Conservation (phyloP, 495 filamentous ascomycete species). For the Hyaloscypha bicolor region DNA sequence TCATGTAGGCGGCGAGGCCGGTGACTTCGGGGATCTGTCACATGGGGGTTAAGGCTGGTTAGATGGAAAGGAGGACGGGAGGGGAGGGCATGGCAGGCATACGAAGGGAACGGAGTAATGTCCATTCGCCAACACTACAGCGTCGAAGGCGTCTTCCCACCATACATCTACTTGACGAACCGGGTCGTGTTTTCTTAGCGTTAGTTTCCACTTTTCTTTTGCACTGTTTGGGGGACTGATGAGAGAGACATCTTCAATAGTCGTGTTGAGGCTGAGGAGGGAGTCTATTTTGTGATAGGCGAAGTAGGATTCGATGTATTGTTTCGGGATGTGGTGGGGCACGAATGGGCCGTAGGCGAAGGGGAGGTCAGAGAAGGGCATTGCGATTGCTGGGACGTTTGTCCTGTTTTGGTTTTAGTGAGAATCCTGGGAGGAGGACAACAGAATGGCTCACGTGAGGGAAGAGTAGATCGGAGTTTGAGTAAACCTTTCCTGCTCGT, state of each 20-base stretch:
- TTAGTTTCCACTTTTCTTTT: conserved; percentile 44
- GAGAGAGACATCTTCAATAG: conserved; percentile 48
- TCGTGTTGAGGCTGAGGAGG: conserved; percentile 47
- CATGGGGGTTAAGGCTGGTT: not conserved
- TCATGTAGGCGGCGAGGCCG: conserved; percentile 43
- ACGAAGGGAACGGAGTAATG: conserved; percentile 55
- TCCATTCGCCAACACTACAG: conserved; percentile 51
- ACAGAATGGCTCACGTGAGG: conserved; percentile 36
- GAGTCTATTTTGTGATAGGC: conserved; percentile 41
- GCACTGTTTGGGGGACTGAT: conserved; percentile 17
- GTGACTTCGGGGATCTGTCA: conserved; percentile 44
- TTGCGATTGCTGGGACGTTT: conserved; percentile 53
- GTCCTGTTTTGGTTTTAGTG: conserved; percentile 40
- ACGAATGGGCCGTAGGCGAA: conserved; percentile 55
- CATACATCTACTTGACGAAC: conserved; percentile 44
- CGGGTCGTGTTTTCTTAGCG: conserved; percentile 45
- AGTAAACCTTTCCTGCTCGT: conserved; percentile 43
- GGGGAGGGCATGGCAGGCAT: conserved; percentile 15
- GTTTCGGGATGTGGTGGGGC: conserved; percentile 48
- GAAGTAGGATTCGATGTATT: conserved; percentile 53
- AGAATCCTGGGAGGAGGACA: too few species aligned
- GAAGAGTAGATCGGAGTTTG: conserved; percentile 49
- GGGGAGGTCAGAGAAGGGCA: conserved; percentile 49
- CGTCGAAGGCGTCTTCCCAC: conserved; percentile 53
- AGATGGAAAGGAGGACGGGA: too few species aligned